phyloP scores from a whole-genome alignment of 768 basidiomycete species.

The Boletus barrowsii region DNA sequence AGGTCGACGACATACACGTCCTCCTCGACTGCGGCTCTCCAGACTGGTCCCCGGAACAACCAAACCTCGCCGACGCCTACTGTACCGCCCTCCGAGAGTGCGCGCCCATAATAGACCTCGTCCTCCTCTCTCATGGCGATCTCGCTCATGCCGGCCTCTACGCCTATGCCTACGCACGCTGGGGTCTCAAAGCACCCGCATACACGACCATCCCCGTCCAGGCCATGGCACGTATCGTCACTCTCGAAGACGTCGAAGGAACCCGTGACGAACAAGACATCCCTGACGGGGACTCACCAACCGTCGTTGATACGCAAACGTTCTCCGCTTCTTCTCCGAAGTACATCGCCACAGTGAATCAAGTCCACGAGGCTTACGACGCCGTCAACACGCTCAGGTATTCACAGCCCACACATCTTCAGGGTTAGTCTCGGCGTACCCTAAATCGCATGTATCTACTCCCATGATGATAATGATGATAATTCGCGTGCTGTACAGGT shows the following conservation, averaged over 20 bases:
- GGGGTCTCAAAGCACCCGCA: constrained; percentile 85
- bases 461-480: background rate
- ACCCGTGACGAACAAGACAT: constrained; percentile 74
- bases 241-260: constrained; percentile 83
- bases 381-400: constrained; percentile 89
- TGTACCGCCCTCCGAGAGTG: constrained; percentile 67
- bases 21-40: constrained; percentile 94
- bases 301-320: constrained; percentile 9
- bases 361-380: constrained; percentile 93
- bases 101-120: constrained; percentile 75
- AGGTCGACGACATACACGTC: constrained; percentile 91
- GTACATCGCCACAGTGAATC: constrained; percentile 72
- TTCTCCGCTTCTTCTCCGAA: constrained; percentile 28
- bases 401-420: constrained; percentile 92
- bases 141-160: constrained; percentile 88
- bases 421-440: constrained; percentile 53
- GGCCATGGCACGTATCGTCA: constrained; percentile 91
- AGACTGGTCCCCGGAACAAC: constrained; percentile 70
- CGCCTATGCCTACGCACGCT: constrained; percentile 84
- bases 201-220: constrained; percentile 95
- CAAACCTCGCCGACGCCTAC: constrained; percentile 42
- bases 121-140: constrained; percentile 93
- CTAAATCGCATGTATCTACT: constrained; percentile 3
- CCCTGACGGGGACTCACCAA: constrained; percentile 26
- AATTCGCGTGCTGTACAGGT: constrained; percentile 40